Percentiles rank a stretch among this genome's conserved stretches.
Evolutionary conservation across 306 rosid genomes (phyloP).

Genomic region (Quillaja saponaria): DNA sequence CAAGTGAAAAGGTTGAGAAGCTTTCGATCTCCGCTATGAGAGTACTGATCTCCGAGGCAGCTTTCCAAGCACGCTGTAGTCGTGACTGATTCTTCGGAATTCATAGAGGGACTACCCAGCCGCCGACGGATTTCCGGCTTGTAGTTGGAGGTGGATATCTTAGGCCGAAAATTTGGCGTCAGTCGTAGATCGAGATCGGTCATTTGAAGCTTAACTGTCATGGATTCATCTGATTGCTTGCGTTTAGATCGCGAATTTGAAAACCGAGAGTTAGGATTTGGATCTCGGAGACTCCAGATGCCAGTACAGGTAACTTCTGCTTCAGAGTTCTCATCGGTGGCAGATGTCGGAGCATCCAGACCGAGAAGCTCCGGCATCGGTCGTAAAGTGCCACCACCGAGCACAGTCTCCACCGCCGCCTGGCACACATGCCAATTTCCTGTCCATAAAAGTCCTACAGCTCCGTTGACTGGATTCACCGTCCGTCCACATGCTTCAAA

Average conservation of each 20-base stretch:
- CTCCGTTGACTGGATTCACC: conserved; percentile 83
- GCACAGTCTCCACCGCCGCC: conserved; percentile 84
- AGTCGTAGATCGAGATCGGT: conserved; percentile 77
- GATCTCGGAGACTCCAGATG: conserved; percentile 54
- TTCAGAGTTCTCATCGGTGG: conserved; percentile 61
- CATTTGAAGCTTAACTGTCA: conserved; percentile 24
- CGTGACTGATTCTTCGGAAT: conserved; percentile 83
- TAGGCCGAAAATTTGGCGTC: conserved; percentile 51
- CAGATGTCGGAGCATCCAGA: conserved; percentile 32
- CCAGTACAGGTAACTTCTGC: conserved; percentile 59
- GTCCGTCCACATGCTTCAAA: conserved; percentile 90
- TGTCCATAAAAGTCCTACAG: conserved; percentile 80
- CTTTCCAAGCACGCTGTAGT: conserved; percentile 66
- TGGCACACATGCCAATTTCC: conserved; percentile 93
- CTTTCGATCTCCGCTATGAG: conserved; percentile 46
- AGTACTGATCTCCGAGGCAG: conserved; percentile 41
- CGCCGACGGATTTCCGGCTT: conserved; percentile 58
- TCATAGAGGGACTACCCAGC: conserved; percentile 79
- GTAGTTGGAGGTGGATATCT: conserved; percentile 24
- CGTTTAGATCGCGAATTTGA: conserved; percentile 54
- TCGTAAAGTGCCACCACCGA: conserved; percentile 67
- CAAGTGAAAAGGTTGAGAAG: conserved; percentile 72
- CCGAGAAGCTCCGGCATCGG: conserved; percentile 63
- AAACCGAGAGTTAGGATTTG: conserved; percentile 40
- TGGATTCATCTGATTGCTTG: conserved; percentile 45